A percentile compares a stretch with the other conserved stretches of the same genome.
phyloP scores from a whole-genome alignment of 2,329 filamentous ascomycete genomes.

The Allantophomopsis lycopodina region DNA sequence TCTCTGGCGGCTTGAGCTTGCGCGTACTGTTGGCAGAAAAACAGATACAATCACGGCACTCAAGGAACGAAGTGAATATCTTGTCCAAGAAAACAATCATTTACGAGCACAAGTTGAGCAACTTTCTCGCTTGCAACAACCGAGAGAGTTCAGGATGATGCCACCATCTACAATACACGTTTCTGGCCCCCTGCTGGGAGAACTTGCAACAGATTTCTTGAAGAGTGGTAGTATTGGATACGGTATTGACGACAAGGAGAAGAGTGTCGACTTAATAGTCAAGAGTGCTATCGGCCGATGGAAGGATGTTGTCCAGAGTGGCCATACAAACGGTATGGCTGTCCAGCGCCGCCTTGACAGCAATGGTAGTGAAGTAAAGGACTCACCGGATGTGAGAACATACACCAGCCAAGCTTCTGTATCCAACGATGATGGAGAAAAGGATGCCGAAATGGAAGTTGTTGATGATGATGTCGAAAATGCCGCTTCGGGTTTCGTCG shows the following conservation, averaged over 20 bases:
- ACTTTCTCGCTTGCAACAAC: slow-evolving; percentile 42
- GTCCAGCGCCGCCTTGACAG: slow-evolving; percentile 31
- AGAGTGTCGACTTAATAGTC: slow-evolving; percentile 36
- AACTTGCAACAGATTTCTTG: slow-evolving; percentile 31
- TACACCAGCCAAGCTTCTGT: slow-evolving; percentile 13
- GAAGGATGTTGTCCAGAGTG: slow-evolving; percentile 44
- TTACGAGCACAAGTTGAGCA: slow-evolving; percentile 45
- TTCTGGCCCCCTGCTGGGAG: slow-evolving; percentile 31
- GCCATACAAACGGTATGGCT: slow-evolving; percentile 31
- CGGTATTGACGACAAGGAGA: slow-evolving; percentile 33
- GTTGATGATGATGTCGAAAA: slow-evolving; percentile 7
- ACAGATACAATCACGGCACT: slow-evolving; percentile 34
- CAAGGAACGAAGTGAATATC: slow-evolving; percentile 29
- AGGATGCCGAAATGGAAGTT: slow-evolving; percentile 3
- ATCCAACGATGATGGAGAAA: slow-evolving; percentile 22
- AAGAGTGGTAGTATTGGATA: slow-evolving; percentile 28
- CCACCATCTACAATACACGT: slow-evolving; percentile 37
- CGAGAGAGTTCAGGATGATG: slow-evolving; percentile 40
- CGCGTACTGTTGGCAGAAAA: slow-evolving; percentile 43
- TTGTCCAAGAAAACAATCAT: slow-evolving; percentile 37
- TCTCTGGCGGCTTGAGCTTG: slow-evolving; percentile 48
- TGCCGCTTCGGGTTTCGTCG: slow-evolving; percentile 1
- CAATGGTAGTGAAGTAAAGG: slow-evolving; percentile 2
- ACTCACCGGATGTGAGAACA: slow-evolving; percentile 3
- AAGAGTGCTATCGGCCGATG: slow-evolving; percentile 43